Conservation (phyloP, 148 eudicot genomes). For the Gaultheria prostrata region DNA sequence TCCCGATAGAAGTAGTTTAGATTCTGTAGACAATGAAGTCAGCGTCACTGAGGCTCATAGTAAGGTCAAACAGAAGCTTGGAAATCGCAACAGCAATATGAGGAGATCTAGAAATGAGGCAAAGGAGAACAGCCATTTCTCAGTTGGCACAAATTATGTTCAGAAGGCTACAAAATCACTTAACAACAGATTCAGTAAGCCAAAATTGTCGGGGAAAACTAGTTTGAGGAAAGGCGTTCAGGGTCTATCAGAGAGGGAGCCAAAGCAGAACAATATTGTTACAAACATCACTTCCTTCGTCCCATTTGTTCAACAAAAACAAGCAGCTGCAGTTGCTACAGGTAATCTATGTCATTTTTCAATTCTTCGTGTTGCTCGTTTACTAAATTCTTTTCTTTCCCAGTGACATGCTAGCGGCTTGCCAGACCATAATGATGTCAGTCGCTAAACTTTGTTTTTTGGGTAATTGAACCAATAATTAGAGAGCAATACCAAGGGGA, state of each 20-base stretch:
- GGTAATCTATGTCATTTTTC: conserved; percentile 37
- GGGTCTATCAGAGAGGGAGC: conserved; percentile 46
- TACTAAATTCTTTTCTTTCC: neutral
- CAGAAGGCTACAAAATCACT: conserved; percentile 46
- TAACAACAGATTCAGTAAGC: conserved; percentile 42
- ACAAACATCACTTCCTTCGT: conserved; percentile 77
- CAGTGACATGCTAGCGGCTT: neutral
- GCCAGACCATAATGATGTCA: neutral
- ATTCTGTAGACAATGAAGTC: conserved; percentile 37
- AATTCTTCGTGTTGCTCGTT: neutral
- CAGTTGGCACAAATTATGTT: conserved; percentile 39
- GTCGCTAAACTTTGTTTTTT: neutral
- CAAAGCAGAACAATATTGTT: conserved; percentile 65
- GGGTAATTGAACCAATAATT: too few relatives aligned
- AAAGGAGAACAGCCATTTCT: conserved; percentile 45
- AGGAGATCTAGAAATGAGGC: conserved; percentile 36
- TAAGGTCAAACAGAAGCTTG: conserved; percentile 32
- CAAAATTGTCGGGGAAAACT: conserved; percentile 47
- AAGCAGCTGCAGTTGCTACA: conserved; percentile 60
- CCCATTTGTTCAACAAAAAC: conserved; percentile 79
- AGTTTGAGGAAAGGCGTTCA: conserved; percentile 52
- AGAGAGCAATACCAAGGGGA: too few relatives aligned
- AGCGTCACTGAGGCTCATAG: conserved; percentile 33
- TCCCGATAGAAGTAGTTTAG: conserved; percentile 34
- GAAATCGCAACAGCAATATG: conserved; percentile 27